These are phyloP conservation scores for Parascedosporium putredinis DNA, from an alignment of 2,329 filamentous ascomycete species.

Conservation along the genomic window DNA sequence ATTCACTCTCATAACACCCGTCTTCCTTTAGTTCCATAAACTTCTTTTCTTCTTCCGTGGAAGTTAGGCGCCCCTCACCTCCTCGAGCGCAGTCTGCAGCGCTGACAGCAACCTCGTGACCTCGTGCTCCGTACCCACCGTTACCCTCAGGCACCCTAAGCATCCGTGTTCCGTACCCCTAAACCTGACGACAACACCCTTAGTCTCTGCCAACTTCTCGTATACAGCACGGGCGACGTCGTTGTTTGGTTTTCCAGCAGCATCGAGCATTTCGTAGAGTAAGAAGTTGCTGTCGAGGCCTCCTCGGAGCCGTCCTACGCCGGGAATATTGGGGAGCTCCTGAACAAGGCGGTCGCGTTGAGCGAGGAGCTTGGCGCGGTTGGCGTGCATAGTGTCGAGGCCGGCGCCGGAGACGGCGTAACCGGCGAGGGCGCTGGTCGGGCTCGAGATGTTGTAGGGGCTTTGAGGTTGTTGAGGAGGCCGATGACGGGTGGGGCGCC, in stretches of 20 bases:
- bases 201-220: conserved; percentile 70
- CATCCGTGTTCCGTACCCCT: conserved; percentile 88
- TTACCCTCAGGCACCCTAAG: conserved; percentile 78
- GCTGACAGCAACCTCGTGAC: conserved; percentile 68
- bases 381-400: conserved; percentile 59
- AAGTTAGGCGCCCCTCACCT: conserved; percentile 22
- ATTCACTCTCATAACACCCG: no score
- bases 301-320: conserved; percentile 72
- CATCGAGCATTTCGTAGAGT: conserved; percentile 76
- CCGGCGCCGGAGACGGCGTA: conserved; percentile 60
- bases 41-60: background rate
- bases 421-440: conserved; percentile 70
- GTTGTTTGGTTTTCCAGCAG: conserved; percentile 66
- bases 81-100: conserved; percentile 39
- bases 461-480: conserved; percentile 85
- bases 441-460: conserved; percentile 93
- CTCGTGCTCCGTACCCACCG: conserved; percentile 81
- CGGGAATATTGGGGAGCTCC: conserved; percentile 64
- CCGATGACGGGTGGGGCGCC: conserved; percentile 61
- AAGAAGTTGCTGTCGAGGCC: conserved; percentile 81
- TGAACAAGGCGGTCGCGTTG: conserved; percentile 69
- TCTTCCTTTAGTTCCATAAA: no score
- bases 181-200: conserved; percentile 87
- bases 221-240: conserved; percentile 69
- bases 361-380: conserved; percentile 57